Conservation (phyloP, 768 basidiomycete species). For the Boletus reticuloceps region DNA sequence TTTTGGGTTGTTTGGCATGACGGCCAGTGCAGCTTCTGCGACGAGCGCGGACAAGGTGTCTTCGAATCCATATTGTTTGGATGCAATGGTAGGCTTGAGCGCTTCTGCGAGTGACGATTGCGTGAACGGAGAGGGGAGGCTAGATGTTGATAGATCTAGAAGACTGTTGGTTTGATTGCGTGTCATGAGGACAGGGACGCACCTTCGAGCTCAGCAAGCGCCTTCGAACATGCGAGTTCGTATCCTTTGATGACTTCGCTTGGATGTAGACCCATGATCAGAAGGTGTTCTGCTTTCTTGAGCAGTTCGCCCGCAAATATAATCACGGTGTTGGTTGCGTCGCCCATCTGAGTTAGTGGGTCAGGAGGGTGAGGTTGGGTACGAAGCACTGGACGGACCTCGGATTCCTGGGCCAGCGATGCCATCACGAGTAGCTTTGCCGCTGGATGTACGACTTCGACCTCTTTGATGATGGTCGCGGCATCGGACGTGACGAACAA, state of each 20-base stretch:
- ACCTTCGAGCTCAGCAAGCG: constrained; percentile 89
- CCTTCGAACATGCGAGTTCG: constrained; percentile 84
- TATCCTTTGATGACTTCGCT: constrained; percentile 95
- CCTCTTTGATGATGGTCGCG: constrained; percentile 95
- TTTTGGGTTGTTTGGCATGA: constrained; percentile 86
- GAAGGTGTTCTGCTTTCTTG: constrained; percentile 87
- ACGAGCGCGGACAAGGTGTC: constrained; percentile 78
- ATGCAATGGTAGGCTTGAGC: constrained; percentile 88
- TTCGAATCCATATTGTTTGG: constrained; percentile 96
- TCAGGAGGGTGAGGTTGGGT: constrained; percentile 2
- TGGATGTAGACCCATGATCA: constrained; percentile 96
- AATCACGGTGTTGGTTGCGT: constrained; percentile 92
- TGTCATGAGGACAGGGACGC: constrained; percentile 41
- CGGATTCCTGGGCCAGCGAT: constrained; percentile 91
- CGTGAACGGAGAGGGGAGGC: constrained; percentile 70
- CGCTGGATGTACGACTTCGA: constrained; percentile 98
- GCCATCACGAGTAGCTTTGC: constrained; percentile 99
- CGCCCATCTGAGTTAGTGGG: constrained; percentile 75
- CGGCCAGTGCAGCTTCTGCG: constrained; percentile 86
- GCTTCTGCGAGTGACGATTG: constrained; percentile 68
- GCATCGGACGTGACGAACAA: constrained; percentile 99
- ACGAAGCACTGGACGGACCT: constrained; percentile 51
- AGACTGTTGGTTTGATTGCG: constrained; percentile 10
- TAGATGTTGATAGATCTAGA: constrained; percentile 66
- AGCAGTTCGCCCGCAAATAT: constrained; percentile 95